A percentile compares a stretch with the other conserved stretches of the same genome.
phyloP scores from a whole-genome alignment of 345 rosid species.

The Lepidium africanum region DNA sequence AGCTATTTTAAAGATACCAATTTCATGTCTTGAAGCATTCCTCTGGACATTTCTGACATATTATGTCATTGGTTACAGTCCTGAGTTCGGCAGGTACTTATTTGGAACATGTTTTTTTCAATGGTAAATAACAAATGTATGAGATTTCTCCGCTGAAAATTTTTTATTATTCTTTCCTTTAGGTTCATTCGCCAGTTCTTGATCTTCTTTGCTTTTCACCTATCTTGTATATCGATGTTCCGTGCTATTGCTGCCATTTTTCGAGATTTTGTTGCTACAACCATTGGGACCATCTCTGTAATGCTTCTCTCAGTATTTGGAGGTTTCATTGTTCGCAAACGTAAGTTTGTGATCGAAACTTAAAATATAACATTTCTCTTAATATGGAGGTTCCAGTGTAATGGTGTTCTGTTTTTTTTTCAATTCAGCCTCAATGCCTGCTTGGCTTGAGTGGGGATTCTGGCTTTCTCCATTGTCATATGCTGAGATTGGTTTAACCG shows the following conservation, averaged over 20 bases:
- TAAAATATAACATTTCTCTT: neutral
- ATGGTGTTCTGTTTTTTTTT: neutral
- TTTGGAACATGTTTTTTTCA: neutral
- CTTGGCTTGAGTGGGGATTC: conserved; percentile 62
- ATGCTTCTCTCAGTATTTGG: conserved; percentile 43
- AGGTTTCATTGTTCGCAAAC: conserved; percentile 46
- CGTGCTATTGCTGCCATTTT: conserved; percentile 43
- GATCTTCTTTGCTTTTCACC: conserved; percentile 43
- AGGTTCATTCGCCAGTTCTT: conserved; percentile 58
- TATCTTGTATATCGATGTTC: conserved; percentile 42
- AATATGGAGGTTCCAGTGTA: conserved; percentile 38
- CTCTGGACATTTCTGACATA: conserved; percentile 43
- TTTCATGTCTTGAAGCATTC: conserved; percentile 32
- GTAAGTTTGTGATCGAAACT: conserved; percentile 16
- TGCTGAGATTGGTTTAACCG: conserved; percentile 51
- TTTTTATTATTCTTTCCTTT: neutral
- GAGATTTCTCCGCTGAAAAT: neutral
- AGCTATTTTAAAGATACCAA: conserved; percentile 35
- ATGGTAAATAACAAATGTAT: neutral
- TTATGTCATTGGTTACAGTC: conserved; percentile 45
- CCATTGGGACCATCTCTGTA: conserved; percentile 32
- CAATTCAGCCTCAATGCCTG: conserved; percentile 37
- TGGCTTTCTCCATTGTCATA: conserved; percentile 69
- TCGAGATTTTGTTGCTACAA: conserved; percentile 41
- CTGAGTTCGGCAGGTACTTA: conserved; percentile 34